Base-by-base conservation (phyloP, 192 early-diverging fungal species). In the Mortierella claussenii region DNA sequence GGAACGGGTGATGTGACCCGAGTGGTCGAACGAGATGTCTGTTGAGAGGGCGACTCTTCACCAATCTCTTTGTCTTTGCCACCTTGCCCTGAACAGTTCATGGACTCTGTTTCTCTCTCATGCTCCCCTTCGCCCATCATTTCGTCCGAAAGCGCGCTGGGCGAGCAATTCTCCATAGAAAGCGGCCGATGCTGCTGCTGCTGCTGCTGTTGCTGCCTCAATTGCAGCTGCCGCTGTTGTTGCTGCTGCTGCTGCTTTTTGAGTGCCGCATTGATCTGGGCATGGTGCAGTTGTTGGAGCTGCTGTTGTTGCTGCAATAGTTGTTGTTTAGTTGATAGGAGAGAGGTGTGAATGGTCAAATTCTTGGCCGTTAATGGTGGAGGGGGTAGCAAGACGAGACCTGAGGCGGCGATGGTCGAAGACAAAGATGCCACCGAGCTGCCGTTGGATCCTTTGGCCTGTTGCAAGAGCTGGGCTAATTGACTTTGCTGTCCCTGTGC, bases 251-350 rank as follows among this genome's bases (percentile, higher is more conserved):
- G 70, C 43, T 75, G 70, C 32, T 62, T 76, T 36, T 76, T 76
- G 33, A 76, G 59, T 2, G 73, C 73, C 2, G 59, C 54, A 45
- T 76, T 60, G 23, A 76, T 36, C 46, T 76, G 73, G 9, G 65
- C 73, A 62, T 76, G 63, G 30, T 76, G 73, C 1, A 76, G 31
- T n/a, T 76, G 73, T 15, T 76, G 73, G 4, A 76, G 46, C 24
- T 76, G 73, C 26, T 76, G 73, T 27, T 76, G 73, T 11, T 76
- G 73, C 37, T 76, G 73, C 1, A 51, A 34, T n/a, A 76, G 64
- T 17, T 76, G 73, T 28, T 76, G 73, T 49, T 76, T 76, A 34
- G 73, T 76, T 12, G 73, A 76, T 26, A 76, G 59, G 26, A 76
- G 54, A 1, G 73, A 76, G 24, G 64, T 76, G 46, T 76, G 73